A percentile compares a stretch with the other conserved stretches of the same genome.
Conservation (phyloP, 306 rosid species). For the Adenanthera pavonina region DNA sequence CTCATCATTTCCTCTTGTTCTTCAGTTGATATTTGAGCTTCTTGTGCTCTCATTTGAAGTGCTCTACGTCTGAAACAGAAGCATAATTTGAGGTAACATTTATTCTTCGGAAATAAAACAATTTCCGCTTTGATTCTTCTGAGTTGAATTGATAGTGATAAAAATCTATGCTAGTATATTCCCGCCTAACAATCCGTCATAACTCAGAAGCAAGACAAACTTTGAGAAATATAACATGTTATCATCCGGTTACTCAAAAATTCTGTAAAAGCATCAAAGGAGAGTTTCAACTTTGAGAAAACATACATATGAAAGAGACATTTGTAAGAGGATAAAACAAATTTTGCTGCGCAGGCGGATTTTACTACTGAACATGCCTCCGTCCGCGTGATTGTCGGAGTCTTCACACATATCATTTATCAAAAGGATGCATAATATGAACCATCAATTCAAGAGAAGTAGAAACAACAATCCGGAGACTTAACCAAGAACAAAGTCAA, state of each 20-base stretch:
- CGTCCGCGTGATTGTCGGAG: not conserved
- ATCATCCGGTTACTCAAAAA: not conserved
- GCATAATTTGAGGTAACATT: constrained; percentile 8
- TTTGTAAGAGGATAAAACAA: not conserved
- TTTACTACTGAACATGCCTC: not conserved
- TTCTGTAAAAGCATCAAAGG: not conserved
- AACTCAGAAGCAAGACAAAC: not conserved
- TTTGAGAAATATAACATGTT: not conserved
- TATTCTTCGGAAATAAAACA: not conserved
- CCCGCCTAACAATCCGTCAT: not conserved
- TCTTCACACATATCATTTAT: not conserved
- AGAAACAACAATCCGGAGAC: not conserved
- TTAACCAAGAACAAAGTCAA: not conserved
- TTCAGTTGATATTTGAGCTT: constrained; percentile 81
- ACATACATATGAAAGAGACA: not conserved
- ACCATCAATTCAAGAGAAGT: not conserved
- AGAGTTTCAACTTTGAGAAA: not conserved
- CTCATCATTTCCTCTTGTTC: constrained; percentile 95
- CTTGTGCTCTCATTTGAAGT: constrained; percentile 80
- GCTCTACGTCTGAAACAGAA: constrained; percentile 70
- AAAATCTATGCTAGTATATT: not conserved
- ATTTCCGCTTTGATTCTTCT: not conserved
- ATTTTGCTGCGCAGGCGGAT: not conserved
- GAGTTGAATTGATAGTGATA: not conserved
- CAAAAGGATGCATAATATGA: not conserved